Evolutionary conservation across 2,329 filamentous ascomycete species (phyloP), one percentile per base, ranked within the genome.

Genomic region (Ceratocystis colombiana): DNA sequence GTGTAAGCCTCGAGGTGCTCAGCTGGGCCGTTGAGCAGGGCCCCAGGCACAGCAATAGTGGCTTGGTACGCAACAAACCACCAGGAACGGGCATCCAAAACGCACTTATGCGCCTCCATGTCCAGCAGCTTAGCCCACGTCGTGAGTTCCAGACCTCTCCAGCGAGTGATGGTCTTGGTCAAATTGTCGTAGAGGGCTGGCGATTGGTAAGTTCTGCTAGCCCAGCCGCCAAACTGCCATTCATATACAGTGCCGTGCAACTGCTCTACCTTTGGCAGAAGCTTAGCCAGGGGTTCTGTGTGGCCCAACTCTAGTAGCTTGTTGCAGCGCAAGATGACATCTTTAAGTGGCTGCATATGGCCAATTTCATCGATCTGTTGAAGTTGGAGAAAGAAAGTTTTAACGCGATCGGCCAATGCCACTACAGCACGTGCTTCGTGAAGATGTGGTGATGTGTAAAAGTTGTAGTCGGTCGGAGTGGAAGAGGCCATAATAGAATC

Each of bases 51-150:
- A 2, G 86, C 87, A 70, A 99, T 82, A 53, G 96, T 84, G 3
- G 88, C 90, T 75, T 97, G 90, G 72, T 96, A 99, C 0, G 93
- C 91, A 68, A 97, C 82, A 71, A 96, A 99, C 87, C 92, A 99
- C 94, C 94, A 99, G 17, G 88, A 87, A 71, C 86, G 87, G 1
- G 93, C 91, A 72, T 90, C 87, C 62, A 89, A 83, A 25, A 86
- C 79, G 71, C 87, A 91, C 71, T 88, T 90, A 64, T 84, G 80
- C 46, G 85, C 81, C 74, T 99, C 94, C 74, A 89, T 85, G 70
- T 96, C 90, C 68, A 99, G 88, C 2, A 99, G 76, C 53, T 87
- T 88, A 45, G 89, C 86, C 94, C 94, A 99, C 0, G 93, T 96
- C 0, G 89, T 88, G 30, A 99, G 79, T 73, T 99, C 94, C 41